phyloP scores from a whole-genome alignment of 164 flowering plant species.

The Amborella trichopoda region DNA sequence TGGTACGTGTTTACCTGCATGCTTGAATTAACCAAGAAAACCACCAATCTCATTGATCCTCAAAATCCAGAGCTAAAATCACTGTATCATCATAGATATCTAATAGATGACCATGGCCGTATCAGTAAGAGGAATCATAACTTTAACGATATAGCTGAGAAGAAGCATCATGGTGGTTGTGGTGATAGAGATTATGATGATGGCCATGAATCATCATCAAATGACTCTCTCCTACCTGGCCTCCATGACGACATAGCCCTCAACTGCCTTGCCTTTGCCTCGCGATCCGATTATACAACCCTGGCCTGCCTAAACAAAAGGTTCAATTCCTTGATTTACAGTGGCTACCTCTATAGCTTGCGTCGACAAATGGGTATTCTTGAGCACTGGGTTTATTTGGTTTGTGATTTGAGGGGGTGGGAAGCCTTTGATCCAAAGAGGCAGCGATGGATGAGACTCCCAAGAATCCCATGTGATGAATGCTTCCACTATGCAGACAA shows the following conservation, averaged over 20 bases:
- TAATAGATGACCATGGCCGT: no score
- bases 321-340: conserved; percentile 10
- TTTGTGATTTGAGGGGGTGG: conserved; percentile 20
- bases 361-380: conserved; percentile 16
- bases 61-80: no score
- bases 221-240: no score
- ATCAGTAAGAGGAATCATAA: no score
- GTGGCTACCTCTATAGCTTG: conserved; percentile 15
- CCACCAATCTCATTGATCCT: no score
- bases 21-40: no score
- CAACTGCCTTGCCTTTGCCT: conserved; percentile 18
- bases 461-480: conserved; percentile 18
- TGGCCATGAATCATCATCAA: no score
- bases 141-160: no score
- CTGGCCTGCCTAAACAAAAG: conserved; percentile 26
- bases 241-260: conserved; percentile 27
- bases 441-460: conserved; percentile 22
- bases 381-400: conserved; percentile 25
- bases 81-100: no score
- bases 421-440: conserved; percentile 22
- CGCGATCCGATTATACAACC: conserved; percentile 24
- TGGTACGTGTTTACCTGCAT: no score
- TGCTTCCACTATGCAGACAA: conserved; percentile 22
- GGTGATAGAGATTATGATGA: no score
- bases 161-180: no score